Base-by-base conservation (phyloP, 345 rosid genomes). In the Citrus hindsii region DNA sequence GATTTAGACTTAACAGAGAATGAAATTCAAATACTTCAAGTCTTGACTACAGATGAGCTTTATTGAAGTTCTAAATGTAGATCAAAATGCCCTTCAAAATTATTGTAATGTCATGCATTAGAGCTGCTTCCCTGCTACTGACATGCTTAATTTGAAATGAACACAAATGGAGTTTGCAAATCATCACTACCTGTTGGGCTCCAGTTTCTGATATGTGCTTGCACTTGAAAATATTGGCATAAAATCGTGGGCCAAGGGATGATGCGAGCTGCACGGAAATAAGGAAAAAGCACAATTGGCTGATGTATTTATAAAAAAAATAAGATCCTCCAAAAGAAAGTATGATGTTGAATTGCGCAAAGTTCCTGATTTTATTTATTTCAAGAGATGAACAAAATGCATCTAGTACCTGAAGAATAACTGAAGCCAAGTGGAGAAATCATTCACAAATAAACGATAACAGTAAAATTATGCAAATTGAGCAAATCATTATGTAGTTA, bases 181-280 rank as follows among this genome's bases (percentile, higher is more conserved):
- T 59, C 42, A 56, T 69, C 62, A 38, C 35, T 72, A 96, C 99
- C 83, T 96, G 98, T 79, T 96, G 98, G 73, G 99, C 98, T 89
- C 98, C 99, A 76, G 99, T 94, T 84, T 96, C 98, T 55, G 99
- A 96, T 85, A 96, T 87, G 55, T 94, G 95, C 82, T 89, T 96
- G 91, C 99, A 96, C 86, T 93, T 94, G 90, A 96, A 96, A 69
- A 96, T 96, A 90, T 92, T 94, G 84, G 86, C 83, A 78, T 87
- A 96, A 88, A 96, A 96, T 64, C 98, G 91, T 55, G 99, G 99
- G 76, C 98, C 99, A 77, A 94, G 94, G 24, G 98, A 96, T 79
- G 99, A 96, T 72, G 98, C 99, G 73, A 96, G 95, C 99, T 94
- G 94, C 88, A 84, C 19, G 83, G 63, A 80, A 70, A 38, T 32